Evolutionary conservation across 768 basidiomycete genomes (phyloP).

Genomic region (Butyriboletus loyo): DNA sequence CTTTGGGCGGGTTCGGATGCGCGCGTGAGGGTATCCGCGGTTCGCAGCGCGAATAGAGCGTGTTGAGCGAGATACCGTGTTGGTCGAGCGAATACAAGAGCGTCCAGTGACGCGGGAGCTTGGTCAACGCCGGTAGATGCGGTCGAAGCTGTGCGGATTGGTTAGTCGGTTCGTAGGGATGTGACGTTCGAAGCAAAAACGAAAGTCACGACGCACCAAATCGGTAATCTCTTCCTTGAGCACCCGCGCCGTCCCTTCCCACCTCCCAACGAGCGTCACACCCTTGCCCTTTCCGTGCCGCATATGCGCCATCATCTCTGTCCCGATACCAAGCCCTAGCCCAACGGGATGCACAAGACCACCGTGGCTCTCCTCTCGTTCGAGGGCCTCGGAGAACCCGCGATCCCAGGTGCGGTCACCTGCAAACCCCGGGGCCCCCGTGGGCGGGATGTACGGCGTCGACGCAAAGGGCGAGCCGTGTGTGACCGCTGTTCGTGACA

Average conservation of each 20-base stretch:
- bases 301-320: slow-evolving; percentile 22
- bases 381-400: slow-evolving; percentile 51
- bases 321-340: slow-evolving; percentile 41
- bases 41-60: slow-evolving; percentile 72
- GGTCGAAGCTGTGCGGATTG: slow-evolving; percentile 53
- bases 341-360: slow-evolving; percentile 38
- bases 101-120: slow-evolving; percentile 69
- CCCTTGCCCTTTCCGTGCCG: slow-evolving; percentile 36
- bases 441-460: slow-evolving; percentile 44
- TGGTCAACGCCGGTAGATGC: slow-evolving; percentile 68
- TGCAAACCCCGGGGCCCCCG: slow-evolving; percentile 75
- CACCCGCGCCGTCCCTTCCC: slow-evolving; percentile 51
- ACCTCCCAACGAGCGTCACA: slow-evolving; percentile 54
- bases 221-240: slow-evolving; percentile 54
- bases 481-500: slow-evolving; percentile 20
- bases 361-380: slow-evolving; percentile 37
- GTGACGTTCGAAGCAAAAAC: not conserved
- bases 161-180: not conserved
- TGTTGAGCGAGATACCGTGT: slow-evolving; percentile 89
- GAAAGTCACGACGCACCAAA: slow-evolving; percentile 42
- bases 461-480: slow-evolving; percentile 54
- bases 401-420: slow-evolving; percentile 71
- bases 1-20: slow-evolving; percentile 30
- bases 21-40: slow-evolving; percentile 26
- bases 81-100: slow-evolving; percentile 91